phyloP scores from a whole-genome alignment of 768 basidiomycete genomes.

The Lactifluus hygrophoroides region DNA sequence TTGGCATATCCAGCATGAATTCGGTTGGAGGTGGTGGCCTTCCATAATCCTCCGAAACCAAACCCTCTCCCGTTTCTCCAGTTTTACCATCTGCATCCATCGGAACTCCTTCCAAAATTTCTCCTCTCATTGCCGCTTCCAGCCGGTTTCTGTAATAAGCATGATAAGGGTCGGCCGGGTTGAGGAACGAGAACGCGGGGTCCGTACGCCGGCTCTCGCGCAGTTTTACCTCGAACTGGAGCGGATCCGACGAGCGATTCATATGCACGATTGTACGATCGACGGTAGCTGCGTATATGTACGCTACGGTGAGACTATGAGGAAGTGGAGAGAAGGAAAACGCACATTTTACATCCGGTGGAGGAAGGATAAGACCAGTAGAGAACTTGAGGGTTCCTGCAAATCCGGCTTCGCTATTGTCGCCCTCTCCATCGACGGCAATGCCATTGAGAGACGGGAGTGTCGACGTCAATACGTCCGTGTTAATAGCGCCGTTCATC shows the following conservation, averaged over 20 bases:
- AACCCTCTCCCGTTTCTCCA: slow-evolving; percentile 5
- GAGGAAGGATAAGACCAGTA: slow-evolving; percentile 87
- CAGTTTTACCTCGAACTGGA: slow-evolving; percentile 93
- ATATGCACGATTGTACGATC: slow-evolving; percentile 91
- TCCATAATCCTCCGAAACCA: slow-evolving; percentile 43
- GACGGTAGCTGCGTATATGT: slow-evolving; percentile 60
- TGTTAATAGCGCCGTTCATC: slow-evolving; percentile 15
- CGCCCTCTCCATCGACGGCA: slow-evolving; percentile 35
- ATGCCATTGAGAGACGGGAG: slow-evolving; percentile 34
- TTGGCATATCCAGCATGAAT: slow-evolving; percentile 81
- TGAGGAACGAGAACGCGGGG: slow-evolving; percentile 98
- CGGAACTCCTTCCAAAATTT: slow-evolving; percentile 52
- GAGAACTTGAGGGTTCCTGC: slow-evolving; percentile 43
- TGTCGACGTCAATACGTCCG: neutral
- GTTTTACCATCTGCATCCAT: slow-evolving; percentile 19
- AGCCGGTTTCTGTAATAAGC: slow-evolving; percentile 93
- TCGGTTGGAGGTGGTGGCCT: slow-evolving; percentile 71
- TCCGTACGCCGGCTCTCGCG: slow-evolving; percentile 93
- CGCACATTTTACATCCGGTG: slow-evolving; percentile 90
- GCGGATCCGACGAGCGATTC: slow-evolving; percentile 88
- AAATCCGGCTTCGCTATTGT: slow-evolving; percentile 29
- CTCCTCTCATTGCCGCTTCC: slow-evolving; percentile 72
- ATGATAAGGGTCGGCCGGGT: slow-evolving; percentile 95
- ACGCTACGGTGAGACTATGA: neutral
- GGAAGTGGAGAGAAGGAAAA: slow-evolving; percentile 13